Evolutionary conservation across 805 yeast species (phyloP).

Genomic region (Starmerella geochares): DNA sequence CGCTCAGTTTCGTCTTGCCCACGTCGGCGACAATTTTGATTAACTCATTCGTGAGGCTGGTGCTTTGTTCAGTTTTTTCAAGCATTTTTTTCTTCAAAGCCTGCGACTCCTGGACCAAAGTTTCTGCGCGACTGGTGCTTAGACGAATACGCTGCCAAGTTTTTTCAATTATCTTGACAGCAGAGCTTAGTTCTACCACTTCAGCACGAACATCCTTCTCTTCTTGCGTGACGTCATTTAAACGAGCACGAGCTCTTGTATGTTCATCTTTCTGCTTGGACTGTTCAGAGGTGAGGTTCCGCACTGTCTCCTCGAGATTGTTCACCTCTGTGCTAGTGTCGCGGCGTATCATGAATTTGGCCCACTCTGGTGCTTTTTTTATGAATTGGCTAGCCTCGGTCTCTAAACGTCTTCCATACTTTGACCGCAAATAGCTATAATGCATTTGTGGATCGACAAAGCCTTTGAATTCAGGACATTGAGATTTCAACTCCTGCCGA

Average conservation of each 20-base stretch:
- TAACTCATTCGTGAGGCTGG: background rate
- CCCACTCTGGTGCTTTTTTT: background rate
- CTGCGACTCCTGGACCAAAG: background rate
- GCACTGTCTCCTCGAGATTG: background rate
- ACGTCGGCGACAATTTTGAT: background rate
- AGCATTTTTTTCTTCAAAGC: background rate
- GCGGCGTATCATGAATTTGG: slow-evolving; percentile 9
- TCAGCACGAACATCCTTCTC: background rate
- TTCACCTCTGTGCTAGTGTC: background rate
- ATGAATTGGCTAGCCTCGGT: slow-evolving; percentile 7
- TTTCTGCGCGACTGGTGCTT: background rate
- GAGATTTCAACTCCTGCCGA: background rate
- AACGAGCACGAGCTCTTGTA: no score
- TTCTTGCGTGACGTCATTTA: background rate
- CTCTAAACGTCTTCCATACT: slow-evolving; percentile 11
- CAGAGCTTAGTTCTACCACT: background rate
- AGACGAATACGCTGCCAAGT: background rate
- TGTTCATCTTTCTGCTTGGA: no score
- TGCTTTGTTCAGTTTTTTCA: background rate
- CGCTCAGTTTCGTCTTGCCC: background rate
- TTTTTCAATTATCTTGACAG: background rate
- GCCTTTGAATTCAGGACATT: background rate
- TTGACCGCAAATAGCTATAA: slow-evolving; percentile 5
- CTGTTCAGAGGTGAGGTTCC: no score
- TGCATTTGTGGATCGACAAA: slow-evolving; percentile 1